Evolutionary conservation across 768 basidiomycete genomes (phyloP), one percentile per base, ranked within the genome.

Genomic region (Leucosporidium creatinivorum): DNA sequence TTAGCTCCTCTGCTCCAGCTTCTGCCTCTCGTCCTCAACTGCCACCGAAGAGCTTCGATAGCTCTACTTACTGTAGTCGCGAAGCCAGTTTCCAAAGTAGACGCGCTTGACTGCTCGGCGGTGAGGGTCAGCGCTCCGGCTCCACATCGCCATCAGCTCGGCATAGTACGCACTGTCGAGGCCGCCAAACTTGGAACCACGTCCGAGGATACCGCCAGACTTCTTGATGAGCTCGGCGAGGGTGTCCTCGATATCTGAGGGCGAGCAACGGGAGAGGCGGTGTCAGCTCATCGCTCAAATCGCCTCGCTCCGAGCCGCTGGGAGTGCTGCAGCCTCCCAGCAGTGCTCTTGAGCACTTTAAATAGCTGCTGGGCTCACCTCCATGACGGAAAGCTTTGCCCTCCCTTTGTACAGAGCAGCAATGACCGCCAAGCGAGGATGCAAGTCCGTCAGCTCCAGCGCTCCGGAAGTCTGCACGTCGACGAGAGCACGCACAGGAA

Each of bases 331-430:
- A 47, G 47, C 15, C 39, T 9, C 13, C 39, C 58, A 17, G 39
- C 13, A 23, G 47, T 4, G 8, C 21, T 23, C 58, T 44, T 12
- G 6, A 25, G 26, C 18, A 8, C 26, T 28, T 25, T 18, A 10
- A 4, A 19, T 23, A 18, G 26, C n/a, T 8, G 36, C 4, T 7
- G 25, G 36, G 8, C 30, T 12, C 12, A 50, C 26, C 44, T 26
- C 55, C 67, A n/a, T 33, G 36, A 55, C 74, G 30, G 69, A 70
- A 89, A 1, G 89, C 89, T 70, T 73, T 75, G 30, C 88, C 90
- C 77, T 93, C 91, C 78, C 39, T 44, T 44, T 13, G 15, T 17
- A 93, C 84, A 77, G 87, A 93, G 9, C 89, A 87, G 76, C 39
- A 86, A 90, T 26, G 88, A 60, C 26, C 44, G 58, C 33, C 31